phyloP scores from a whole-genome alignment of 768 basidiomycete genomes.

The Lentinula raphanica region DNA sequence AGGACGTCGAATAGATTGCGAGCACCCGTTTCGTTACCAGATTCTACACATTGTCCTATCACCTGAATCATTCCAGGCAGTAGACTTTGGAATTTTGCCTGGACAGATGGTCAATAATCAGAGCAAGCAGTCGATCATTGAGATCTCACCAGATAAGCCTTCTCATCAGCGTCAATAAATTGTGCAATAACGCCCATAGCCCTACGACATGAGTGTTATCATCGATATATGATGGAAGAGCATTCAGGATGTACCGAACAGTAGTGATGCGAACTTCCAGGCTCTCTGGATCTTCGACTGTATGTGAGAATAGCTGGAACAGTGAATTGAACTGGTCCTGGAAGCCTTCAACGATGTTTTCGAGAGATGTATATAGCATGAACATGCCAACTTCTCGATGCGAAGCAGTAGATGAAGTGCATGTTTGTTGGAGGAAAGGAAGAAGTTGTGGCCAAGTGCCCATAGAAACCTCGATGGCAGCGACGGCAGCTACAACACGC shows the following conservation, averaged over 20 bases:
- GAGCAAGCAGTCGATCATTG: background rate
- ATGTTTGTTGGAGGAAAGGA: slow-evolving; percentile 79
- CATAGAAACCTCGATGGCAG: slow-evolving; percentile 75
- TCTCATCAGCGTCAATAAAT: slow-evolving; percentile 86
- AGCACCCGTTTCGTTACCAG: slow-evolving; percentile 73
- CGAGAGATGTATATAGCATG: slow-evolving; percentile 86
- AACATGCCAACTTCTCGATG: slow-evolving; percentile 92
- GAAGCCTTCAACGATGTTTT: slow-evolving; percentile 87
- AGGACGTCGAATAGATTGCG: slow-evolving; percentile 92
- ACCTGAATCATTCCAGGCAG: slow-evolving; percentile 88
- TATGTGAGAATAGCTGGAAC: slow-evolving; percentile 71
- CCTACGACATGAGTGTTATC: slow-evolving; percentile 28
- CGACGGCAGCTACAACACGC: slow-evolving; percentile 90
- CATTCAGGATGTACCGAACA: slow-evolving; percentile 48
- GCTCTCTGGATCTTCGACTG: slow-evolving; percentile 80
- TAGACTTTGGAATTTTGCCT: slow-evolving; percentile 85
- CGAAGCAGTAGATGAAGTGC: slow-evolving; percentile 55
- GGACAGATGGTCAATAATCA: slow-evolving; percentile 3
- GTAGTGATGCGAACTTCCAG: slow-evolving; percentile 88
- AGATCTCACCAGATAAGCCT: slow-evolving; percentile 70
- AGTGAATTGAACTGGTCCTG: slow-evolving; percentile 68
- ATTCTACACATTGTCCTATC: slow-evolving; percentile 76
- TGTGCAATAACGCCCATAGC: slow-evolving; percentile 91
- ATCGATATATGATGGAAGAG: background rate
- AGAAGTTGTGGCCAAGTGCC: slow-evolving; percentile 84